Percentiles rank a stretch among this genome's conserved stretches.
Conservation (phyloP, 2,329 filamentous ascomycete species). For the Chaetomium globosum region DNA sequence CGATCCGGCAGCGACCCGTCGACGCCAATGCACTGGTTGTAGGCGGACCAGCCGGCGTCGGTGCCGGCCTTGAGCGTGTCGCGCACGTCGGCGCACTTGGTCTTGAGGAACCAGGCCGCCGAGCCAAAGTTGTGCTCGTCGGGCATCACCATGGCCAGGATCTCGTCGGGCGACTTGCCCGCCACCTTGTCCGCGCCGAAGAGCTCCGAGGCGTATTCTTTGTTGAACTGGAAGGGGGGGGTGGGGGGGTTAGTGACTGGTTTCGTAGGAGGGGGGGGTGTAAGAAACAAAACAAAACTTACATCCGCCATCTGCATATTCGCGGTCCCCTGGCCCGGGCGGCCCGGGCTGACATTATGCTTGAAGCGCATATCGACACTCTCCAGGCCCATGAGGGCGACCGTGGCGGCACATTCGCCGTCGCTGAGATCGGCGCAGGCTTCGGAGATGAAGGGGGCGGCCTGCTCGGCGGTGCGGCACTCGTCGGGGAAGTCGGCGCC, state of each 20-base stretch:
- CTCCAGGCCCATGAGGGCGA: conserved; percentile 74
- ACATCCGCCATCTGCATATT: conserved; percentile 51
- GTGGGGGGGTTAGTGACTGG: too few relatives aligned
- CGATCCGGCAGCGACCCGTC: conserved; percentile 38
- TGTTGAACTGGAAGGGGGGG: neutral
- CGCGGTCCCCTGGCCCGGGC: conserved; percentile 69
- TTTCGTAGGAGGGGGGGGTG: neutral
- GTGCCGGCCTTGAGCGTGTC: conserved; percentile 42
- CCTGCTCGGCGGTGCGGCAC: conserved; percentile 67
- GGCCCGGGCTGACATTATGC: conserved; percentile 58
- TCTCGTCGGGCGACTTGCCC: conserved; percentile 42
- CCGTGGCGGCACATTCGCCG: conserved; percentile 67
- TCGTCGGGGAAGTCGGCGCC: conserved; percentile 54
- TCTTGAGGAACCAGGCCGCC: conserved; percentile 55
- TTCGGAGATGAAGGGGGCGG: conserved; percentile 58
- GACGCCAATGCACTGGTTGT: conserved; percentile 54
- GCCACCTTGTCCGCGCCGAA: conserved; percentile 39
- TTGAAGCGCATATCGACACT: conserved; percentile 70
- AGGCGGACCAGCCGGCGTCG: conserved; percentile 49
- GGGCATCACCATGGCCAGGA: conserved; percentile 50
- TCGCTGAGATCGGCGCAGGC: conserved; percentile 63
- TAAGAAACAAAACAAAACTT: neutral
- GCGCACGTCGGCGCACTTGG: conserved; percentile 47
- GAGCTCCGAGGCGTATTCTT: conserved; percentile 51
- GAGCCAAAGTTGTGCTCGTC: conserved; percentile 59